A percentile compares a stretch with the other conserved stretches of the same genome.
phyloP scores from a whole-genome alignment of 129 eudicot genomes.

The Tanacetum coccineum region DNA sequence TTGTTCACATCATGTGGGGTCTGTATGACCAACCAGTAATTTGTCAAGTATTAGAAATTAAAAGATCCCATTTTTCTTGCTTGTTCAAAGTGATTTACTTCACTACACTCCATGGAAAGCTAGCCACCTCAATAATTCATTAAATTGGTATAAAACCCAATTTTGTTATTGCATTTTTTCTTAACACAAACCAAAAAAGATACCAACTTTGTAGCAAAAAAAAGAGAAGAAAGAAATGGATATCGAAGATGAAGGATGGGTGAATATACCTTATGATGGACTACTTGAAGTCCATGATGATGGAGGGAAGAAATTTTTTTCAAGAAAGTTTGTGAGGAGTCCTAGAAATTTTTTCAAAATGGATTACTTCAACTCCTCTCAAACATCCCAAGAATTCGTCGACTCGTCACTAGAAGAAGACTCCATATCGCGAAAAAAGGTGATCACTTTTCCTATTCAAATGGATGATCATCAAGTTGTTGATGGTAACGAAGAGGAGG shows the following conservation, averaged over 20 bases:
- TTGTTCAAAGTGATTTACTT: slow-evolving; percentile 39
- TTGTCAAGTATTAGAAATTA: slow-evolving; percentile 38
- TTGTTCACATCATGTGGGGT: no score
- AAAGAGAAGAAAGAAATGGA: slow-evolving; percentile 36
- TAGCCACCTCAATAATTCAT: slow-evolving; percentile 41
- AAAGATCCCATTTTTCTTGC: slow-evolving; percentile 34
- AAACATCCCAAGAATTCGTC: slow-evolving; percentile 45
- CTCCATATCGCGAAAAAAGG: slow-evolving; percentile 34
- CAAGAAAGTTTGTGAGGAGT: slow-evolving; percentile 43
- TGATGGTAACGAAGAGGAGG: slow-evolving; percentile 30
- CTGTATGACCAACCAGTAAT: slow-evolving; percentile 35
- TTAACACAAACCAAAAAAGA: slow-evolving; percentile 26
- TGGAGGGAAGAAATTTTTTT: slow-evolving; percentile 44
- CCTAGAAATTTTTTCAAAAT: slow-evolving; percentile 37
- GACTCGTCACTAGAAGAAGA: slow-evolving; percentile 33
- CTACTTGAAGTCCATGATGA: slow-evolving; percentile 68
- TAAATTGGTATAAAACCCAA: slow-evolving; percentile 22
- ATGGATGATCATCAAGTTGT: slow-evolving; percentile 27
- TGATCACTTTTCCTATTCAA: slow-evolving; percentile 47
- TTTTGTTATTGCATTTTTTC: slow-evolving; percentile 21
- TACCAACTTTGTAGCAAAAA: slow-evolving; percentile 14
- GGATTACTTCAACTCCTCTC: slow-evolving; percentile 50
- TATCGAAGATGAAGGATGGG: slow-evolving; percentile 78
- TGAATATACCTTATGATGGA: slow-evolving; percentile 61
- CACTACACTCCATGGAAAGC: slow-evolving; percentile 46